Percentiles rank a stretch among this genome's conserved stretches.
phyloP scores from a whole-genome alignment of 768 basidiomycete species.

The Heimioporus sp. region DNA sequence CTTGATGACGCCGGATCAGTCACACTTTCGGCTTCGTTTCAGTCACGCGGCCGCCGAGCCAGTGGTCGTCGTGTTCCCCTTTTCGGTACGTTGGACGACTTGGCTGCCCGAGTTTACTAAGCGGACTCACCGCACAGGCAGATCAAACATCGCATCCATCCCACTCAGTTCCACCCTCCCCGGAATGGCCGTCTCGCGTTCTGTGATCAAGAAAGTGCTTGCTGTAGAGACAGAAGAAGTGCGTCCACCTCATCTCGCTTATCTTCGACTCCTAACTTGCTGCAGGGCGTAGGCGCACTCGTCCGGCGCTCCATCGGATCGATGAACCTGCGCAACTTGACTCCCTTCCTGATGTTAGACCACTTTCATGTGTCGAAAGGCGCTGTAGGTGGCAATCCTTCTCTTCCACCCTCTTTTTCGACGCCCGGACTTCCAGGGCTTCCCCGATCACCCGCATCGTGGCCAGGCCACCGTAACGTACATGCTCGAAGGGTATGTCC shows the following conservation, averaged over 20 bases:
- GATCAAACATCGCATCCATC: too few relatives aligned
- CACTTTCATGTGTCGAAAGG: slow-evolving; percentile 73
- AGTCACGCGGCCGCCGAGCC: too few relatives aligned
- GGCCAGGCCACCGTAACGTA: slow-evolving; percentile 90
- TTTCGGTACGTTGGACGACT: too few relatives aligned
- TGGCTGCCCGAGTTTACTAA: too few relatives aligned
- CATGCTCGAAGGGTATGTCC: slow-evolving; percentile 72
- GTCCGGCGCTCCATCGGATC: slow-evolving; percentile 89
- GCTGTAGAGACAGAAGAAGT: slow-evolving; percentile 77
- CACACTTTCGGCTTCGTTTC: too few relatives aligned
- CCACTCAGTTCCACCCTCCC: too few relatives aligned
- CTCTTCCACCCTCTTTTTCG: neutral
- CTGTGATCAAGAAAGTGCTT: slow-evolving; percentile 73
- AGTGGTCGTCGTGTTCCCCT: too few relatives aligned
- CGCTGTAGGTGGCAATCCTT: slow-evolving; percentile 46
- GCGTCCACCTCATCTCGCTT: neutral
- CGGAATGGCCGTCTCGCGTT: slow-evolving; percentile 50
- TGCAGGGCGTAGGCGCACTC: slow-evolving; percentile 72
- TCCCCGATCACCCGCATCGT: slow-evolving; percentile 92
- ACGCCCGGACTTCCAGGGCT: slow-evolving; percentile 49
- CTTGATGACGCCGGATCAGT: neutral
- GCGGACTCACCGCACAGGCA: too few relatives aligned
- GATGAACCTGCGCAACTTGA: slow-evolving; percentile 68
- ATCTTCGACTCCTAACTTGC: neutral
- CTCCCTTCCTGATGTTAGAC: slow-evolving; percentile 90